Base-by-base conservation (phyloP, 2,329 filamentous ascomycete genomes). In the Colletotrichum lindemuthianum region DNA sequence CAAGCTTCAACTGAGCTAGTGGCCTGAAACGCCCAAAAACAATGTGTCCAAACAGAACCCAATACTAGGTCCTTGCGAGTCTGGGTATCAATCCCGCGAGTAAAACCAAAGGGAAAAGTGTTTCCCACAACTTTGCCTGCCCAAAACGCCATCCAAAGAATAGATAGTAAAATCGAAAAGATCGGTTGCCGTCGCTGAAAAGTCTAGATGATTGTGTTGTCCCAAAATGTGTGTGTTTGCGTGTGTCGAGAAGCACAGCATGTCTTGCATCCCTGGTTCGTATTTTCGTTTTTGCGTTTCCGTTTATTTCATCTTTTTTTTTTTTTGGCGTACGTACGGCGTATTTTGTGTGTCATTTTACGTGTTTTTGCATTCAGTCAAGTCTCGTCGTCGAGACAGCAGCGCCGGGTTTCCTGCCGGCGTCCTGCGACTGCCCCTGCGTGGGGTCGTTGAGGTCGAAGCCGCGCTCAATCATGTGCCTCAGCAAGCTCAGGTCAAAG, bases 71-170 rank as follows among this genome's bases (percentile, higher is more conserved):
- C 52, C 36, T 47, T 52, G 59, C 63, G 58, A 65, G 51, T 52
- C 47, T 65, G 63, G 63, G 63, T 65, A 65, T 65, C 63, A 65
- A 63, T 65, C 58, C 63, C 58, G 36, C 52, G 24, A 45, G 33
- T 41, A 15, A 41, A 39, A 7, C 55, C 16, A 45, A 16, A 16
- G 11, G 15, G 6, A n/a, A 43, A 43, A 24, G 24, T 24, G 24
- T 24, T 24, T 24, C 24, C 5, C 24, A 24, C 43, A 16, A 16
- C 11, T 33, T 15, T 40, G 45, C 43, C 43, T 43, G 43, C 39
- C 39, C 11, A 8, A 3, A 65, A 65, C 59, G 63, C 63, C 63
- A 13, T 51, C 5, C n/a, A 10, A 45, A 45, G n/a, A 39, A 15
- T n/a, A 36, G 16, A 15, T 56, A 44, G 11, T 48, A 16, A 44